These are phyloP conservation scores for Scleromitrula shiraiana DNA, from an alignment of 2,329 filamentous ascomycete species.

Conservation along the genomic window DNA sequence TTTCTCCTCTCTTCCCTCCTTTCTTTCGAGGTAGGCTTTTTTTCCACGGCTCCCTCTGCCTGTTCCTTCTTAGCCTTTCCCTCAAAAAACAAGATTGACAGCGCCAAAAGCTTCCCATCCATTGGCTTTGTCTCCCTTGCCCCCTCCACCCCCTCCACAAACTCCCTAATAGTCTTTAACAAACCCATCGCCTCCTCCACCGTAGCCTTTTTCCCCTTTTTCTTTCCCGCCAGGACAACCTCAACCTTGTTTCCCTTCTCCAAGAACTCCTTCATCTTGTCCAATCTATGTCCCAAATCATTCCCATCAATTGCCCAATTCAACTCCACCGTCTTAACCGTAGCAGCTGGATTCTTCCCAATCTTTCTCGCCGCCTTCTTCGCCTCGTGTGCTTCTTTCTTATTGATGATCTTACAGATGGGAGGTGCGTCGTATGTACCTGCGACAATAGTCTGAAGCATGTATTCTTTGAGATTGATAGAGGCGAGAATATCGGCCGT, in stretches of 20 bases:
- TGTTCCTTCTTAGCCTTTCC: constrained; percentile 22
- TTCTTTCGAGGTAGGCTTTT: too few species aligned
- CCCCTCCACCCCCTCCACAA: constrained; percentile 27
- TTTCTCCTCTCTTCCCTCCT: not conserved
- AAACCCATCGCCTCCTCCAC: constrained; percentile 53
- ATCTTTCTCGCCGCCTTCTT: constrained; percentile 36
- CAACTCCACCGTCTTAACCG: constrained; percentile 72
- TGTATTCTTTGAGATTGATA: constrained; percentile 41
- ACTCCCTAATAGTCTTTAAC: constrained; percentile 41
- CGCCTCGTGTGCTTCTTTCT: constrained; percentile 40
- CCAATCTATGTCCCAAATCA: constrained; percentile 66
- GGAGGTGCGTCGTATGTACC: constrained; percentile 35
- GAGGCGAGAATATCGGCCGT: constrained; percentile 33
- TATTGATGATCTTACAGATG: constrained; percentile 50
- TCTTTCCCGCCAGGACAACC: constrained; percentile 61
- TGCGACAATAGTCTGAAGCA: constrained; percentile 41
- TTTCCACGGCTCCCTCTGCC: not conserved
- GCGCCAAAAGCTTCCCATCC: constrained; percentile 38
- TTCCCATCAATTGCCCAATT: constrained; percentile 78
- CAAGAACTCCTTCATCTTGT: constrained; percentile 61
- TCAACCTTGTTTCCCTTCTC: constrained; percentile 69
- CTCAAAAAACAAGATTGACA: constrained; percentile 39
- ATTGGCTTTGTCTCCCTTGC: constrained; percentile 38
- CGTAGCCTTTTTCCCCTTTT: constrained; percentile 50
- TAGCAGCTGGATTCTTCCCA: constrained; percentile 27